phyloP scores from a whole-genome alignment of 164 flowering plant genomes.

The Magnolia changhungtana region DNA sequence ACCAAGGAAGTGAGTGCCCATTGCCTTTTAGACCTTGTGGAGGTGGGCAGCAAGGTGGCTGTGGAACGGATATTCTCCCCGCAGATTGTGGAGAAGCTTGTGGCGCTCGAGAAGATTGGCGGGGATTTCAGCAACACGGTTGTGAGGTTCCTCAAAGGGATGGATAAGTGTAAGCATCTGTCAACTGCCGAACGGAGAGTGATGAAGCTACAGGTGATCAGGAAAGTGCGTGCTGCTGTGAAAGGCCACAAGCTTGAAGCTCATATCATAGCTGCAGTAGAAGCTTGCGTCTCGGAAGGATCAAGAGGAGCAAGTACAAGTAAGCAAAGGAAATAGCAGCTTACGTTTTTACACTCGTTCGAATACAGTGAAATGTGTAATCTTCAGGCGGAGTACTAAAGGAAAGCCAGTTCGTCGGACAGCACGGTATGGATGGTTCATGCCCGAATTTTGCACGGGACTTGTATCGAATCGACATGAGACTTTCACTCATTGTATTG shows the following conservation, averaged over 20 bases:
- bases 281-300: constrained; percentile 33
- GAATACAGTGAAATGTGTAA: background rate
- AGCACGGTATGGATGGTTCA: no score
- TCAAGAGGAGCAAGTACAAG: constrained; percentile 33
- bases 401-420: no score
- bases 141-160: constrained; percentile 35
- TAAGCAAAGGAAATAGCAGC: constrained; percentile 16
- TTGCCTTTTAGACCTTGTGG: constrained; percentile 38
- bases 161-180: constrained; percentile 42
- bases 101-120: constrained; percentile 26
- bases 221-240: constrained; percentile 31
- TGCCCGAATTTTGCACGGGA: no score
- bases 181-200: constrained; percentile 37
- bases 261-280: constrained; percentile 33
- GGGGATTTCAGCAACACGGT: constrained; percentile 30
- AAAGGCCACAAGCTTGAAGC: constrained; percentile 39
- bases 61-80: constrained; percentile 33
- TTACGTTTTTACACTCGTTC: background rate
- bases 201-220: constrained; percentile 43
- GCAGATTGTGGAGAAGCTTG: constrained; percentile 43
- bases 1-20: constrained; percentile 34
- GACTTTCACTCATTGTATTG: no score
- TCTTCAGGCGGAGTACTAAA: background rate
- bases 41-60: constrained; percentile 40
- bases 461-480: no score